Conservation (phyloP, 192 early-diverging fungal species). For the Rhizophagus prolifer region DNA sequence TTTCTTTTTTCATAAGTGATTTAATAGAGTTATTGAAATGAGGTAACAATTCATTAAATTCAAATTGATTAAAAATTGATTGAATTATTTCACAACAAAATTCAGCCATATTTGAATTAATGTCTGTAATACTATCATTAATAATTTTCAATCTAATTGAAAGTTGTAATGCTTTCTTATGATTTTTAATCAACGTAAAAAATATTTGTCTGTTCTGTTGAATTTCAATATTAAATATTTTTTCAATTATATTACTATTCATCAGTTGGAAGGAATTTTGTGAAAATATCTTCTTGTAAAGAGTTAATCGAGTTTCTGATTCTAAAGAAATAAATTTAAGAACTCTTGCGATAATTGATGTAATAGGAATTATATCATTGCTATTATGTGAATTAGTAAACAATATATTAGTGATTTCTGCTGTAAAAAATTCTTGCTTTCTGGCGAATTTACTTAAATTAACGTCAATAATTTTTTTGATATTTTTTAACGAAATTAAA, state of each 20-base stretch:
- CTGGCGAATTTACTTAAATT: background rate
- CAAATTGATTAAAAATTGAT: background rate
- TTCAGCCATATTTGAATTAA: background rate
- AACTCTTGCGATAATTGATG: background rate
- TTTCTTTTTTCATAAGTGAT: no score
- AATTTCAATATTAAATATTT: background rate
- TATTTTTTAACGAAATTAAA: background rate
- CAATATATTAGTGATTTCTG: background rate
- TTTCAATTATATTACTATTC: background rate
- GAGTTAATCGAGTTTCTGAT: background rate
- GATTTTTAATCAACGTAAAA: background rate
- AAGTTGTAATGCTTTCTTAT: background rate
- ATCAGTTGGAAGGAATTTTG: background rate
- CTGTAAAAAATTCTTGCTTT: background rate
- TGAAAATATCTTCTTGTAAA: background rate
- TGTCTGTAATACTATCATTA: background rate
- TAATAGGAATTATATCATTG: background rate
- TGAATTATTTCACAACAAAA: background rate
- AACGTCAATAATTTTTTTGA: background rate
- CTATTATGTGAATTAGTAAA: background rate
- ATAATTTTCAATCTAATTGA: background rate
- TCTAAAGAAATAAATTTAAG: background rate
- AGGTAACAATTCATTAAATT: background rate
- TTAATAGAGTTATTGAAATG: background rate
- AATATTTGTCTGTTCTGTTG: background rate